phyloP scores from a whole-genome alignment of 306 rosid species.

The Cicer judaicum region DNA sequence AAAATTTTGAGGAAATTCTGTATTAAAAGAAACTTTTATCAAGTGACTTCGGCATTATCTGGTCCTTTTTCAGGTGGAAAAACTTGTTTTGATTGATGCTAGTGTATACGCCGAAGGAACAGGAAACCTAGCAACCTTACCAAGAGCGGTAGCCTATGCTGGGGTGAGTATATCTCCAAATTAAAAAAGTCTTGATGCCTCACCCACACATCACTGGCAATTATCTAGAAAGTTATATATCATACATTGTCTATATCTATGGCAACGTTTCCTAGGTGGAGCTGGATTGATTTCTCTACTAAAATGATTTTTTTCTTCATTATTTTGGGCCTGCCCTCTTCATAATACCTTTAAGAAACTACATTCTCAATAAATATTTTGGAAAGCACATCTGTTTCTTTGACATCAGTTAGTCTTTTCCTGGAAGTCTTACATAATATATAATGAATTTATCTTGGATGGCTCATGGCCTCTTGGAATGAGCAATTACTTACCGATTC shows the following conservation, averaged over 20 bases:
- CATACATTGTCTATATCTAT: not conserved
- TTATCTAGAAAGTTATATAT: slow-evolving; percentile 6
- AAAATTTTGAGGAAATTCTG: not conserved
- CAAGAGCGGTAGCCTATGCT: slow-evolving; percentile 72
- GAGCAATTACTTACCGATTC: not conserved
- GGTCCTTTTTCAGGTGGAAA: slow-evolving; percentile 78
- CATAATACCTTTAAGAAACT: not conserved
- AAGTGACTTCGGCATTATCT: slow-evolving; percentile 34
- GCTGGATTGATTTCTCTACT: no score
- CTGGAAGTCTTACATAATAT: not conserved
- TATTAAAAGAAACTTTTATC: not conserved
- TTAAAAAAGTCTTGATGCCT: slow-evolving; percentile 15
- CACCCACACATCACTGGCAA: not conserved
- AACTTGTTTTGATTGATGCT: slow-evolving; percentile 87
- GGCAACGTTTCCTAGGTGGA: no score
- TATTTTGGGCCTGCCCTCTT: not conserved
- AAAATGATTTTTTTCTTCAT: not conserved
- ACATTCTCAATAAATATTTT: not conserved
- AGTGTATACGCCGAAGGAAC: slow-evolving; percentile 91
- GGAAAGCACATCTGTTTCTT: not conserved
- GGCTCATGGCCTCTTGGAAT: slow-evolving; percentile 3
- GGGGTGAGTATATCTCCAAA: slow-evolving; percentile 63
- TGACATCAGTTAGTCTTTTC: not conserved
- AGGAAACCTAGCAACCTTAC: slow-evolving; percentile 70
- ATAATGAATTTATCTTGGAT: slow-evolving; percentile 5